A percentile compares a stretch with the other conserved stretches of the same genome.
phyloP scores from a whole-genome alignment of 108 stramenopile genomes.

The Epithemia pelagica region DNA sequence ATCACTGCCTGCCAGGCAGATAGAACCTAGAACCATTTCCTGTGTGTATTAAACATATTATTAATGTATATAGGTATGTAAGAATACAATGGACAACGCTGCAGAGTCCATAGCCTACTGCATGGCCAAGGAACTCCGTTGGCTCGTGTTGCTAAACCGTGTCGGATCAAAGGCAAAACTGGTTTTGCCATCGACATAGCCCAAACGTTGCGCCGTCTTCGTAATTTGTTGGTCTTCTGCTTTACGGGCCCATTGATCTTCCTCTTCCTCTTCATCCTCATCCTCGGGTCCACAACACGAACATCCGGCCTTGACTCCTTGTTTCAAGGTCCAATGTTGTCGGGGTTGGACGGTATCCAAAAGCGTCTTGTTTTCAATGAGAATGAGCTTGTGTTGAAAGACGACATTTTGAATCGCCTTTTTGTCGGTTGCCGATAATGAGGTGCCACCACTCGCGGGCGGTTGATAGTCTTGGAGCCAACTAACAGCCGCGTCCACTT shows the following conservation, averaged over 20 bases:
- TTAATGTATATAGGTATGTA: too few relatives aligned
- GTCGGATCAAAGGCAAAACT: slow-evolving; percentile 29
- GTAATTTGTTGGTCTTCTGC: background rate
- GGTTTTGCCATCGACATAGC: slow-evolving; percentile 20
- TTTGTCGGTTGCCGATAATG: slow-evolving; percentile 17
- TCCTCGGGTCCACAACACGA: slow-evolving; percentile 22
- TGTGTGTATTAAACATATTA: too few relatives aligned
- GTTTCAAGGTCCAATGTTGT: slow-evolving; percentile 37
- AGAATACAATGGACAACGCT: too few relatives aligned
- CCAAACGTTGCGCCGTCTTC: background rate
- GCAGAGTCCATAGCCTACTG: too few relatives aligned
- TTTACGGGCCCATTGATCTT: background rate
- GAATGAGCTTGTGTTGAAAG: slow-evolving; percentile 70
- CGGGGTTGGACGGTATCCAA: slow-evolving; percentile 71
- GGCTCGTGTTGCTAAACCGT: slow-evolving; percentile 5
- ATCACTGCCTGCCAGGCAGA: too few relatives aligned
- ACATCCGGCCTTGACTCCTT: slow-evolving; percentile 19
- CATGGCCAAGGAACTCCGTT: too few relatives aligned
- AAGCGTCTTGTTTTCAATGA: slow-evolving; percentile 78
- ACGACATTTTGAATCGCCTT: slow-evolving; percentile 60
- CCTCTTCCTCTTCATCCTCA: slow-evolving; percentile 19
- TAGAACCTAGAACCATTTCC: too few relatives aligned
- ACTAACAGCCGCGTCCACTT: slow-evolving; percentile 41
- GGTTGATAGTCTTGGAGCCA: slow-evolving; percentile 35
- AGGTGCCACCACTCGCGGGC: background rate